Conservation (phyloP, 2,329 filamentous ascomycete genomes). For the Polytolypa hystricis region DNA sequence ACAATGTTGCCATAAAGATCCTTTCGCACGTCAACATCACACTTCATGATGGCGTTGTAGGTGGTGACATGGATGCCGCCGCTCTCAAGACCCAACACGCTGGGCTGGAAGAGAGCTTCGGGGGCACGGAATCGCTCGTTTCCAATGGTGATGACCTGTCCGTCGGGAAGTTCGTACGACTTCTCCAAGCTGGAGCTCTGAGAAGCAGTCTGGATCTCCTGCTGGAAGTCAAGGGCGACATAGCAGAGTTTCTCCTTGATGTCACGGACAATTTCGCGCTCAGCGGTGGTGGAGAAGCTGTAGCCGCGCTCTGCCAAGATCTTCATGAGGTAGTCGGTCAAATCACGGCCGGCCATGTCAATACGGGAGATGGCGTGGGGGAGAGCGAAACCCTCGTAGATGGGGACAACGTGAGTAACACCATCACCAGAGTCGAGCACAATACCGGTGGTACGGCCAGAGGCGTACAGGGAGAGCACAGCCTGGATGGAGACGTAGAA, state of each 20-base stretch:
- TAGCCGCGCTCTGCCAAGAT: slow-evolving; percentile 98
- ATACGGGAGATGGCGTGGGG: slow-evolving; percentile 99
- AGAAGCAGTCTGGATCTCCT: slow-evolving; percentile 99
- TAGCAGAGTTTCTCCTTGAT: slow-evolving; percentile 99
- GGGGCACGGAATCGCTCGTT: slow-evolving; percentile 99
- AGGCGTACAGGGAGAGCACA: slow-evolving; percentile 97
- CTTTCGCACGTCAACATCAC: slow-evolving; percentile 99
- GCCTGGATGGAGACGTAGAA: slow-evolving; percentile 99
- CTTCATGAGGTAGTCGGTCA: slow-evolving; percentile 99
- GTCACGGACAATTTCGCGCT: slow-evolving; percentile 99
- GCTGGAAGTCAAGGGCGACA: slow-evolving; percentile 98
- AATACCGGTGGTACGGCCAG: slow-evolving; percentile 99
- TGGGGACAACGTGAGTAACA: slow-evolving; percentile 99
- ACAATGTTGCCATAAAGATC: slow-evolving; percentile 99
- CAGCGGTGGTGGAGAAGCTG: slow-evolving; percentile 98
- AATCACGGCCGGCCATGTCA: slow-evolving; percentile 99
- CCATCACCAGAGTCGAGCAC: slow-evolving; percentile 99
- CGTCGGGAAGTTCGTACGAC: slow-evolving; percentile 99
- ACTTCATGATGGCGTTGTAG: slow-evolving; percentile 99
- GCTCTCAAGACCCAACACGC: slow-evolving; percentile 93
- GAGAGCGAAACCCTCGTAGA: slow-evolving; percentile 99
- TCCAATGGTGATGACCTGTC: slow-evolving; percentile 99
- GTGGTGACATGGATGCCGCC: slow-evolving; percentile 99
- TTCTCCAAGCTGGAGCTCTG: slow-evolving; percentile 99
- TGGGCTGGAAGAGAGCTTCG: slow-evolving; percentile 99